Evolutionary conservation across 495 filamentous ascomycete genomes (phyloP).

Genomic region (Pseudomonodictys pantanalensis): DNA sequence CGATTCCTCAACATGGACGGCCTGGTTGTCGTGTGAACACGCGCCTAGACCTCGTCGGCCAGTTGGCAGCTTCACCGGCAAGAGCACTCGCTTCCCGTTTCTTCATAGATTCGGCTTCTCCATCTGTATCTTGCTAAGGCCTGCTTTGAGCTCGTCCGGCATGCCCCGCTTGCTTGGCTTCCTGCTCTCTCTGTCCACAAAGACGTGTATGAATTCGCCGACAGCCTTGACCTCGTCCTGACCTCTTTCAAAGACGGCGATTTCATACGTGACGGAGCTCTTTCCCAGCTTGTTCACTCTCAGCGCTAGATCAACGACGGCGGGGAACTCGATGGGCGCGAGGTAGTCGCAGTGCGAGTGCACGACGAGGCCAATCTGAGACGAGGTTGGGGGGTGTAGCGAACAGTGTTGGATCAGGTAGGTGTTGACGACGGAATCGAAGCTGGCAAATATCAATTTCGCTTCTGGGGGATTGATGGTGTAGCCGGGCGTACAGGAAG

Average conservation of each 20-base stretch:
- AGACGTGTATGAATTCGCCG: constrained; percentile 85
- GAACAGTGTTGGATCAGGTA: constrained; percentile 81
- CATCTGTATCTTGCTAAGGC: constrained; percentile 45
- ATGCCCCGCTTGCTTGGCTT: constrained; percentile 63
- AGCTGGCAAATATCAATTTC: constrained; percentile 36
- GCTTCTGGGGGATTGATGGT: neutral
- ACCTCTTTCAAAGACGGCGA: constrained; percentile 78
- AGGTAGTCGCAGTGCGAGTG: constrained; percentile 83
- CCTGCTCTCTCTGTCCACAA: constrained; percentile 70
- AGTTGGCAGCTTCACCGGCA: too few relatives aligned
- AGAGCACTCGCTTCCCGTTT: neutral
- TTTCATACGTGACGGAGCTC: constrained; percentile 89
- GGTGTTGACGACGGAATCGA: constrained; percentile 85
- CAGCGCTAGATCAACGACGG: constrained; percentile 74
- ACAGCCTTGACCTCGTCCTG: constrained; percentile 77
- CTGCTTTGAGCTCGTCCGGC: constrained; percentile 50
- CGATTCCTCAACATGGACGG: too few relatives aligned
- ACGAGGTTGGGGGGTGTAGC: constrained; percentile 64
- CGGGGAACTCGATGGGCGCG: constrained; percentile 76
- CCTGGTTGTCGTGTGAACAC: too few relatives aligned
- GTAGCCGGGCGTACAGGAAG: constrained; percentile 53
- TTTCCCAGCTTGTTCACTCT: constrained; percentile 79
- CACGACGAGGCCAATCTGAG: constrained; percentile 78
- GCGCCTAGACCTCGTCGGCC: too few relatives aligned
- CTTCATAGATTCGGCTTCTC: constrained; percentile 13